A percentile compares a stretch with the other conserved stretches of the same genome.
Evolutionary conservation across 2,329 filamentous ascomycete species (phyloP).

Genomic region (Penicillium polonicum): DNA sequence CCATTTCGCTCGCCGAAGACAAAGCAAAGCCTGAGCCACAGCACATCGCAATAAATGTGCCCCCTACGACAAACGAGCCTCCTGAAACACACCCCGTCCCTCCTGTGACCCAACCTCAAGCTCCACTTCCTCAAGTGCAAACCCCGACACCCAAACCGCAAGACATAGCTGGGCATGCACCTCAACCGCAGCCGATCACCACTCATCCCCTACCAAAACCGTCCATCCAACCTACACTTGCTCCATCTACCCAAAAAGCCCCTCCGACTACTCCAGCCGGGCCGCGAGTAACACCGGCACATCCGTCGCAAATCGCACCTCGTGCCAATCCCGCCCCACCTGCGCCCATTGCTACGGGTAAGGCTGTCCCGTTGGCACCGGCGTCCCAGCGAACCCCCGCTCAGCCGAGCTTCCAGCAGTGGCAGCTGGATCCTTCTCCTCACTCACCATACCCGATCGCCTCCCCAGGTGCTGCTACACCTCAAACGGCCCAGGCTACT

Average conservation of each 20-base stretch:
- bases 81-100: slow-evolving; percentile 8
- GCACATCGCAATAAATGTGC: slow-evolving; percentile 4
- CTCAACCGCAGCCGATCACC: slow-evolving; percentile 20
- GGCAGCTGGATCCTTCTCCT: slow-evolving; percentile 35
- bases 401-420: slow-evolving; percentile 40
- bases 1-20: slow-evolving; percentile 1
- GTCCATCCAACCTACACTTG: slow-evolving; percentile 21
- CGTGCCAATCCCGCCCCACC: slow-evolving; percentile 16
- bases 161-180: slow-evolving; percentile 12
- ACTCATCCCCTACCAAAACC: slow-evolving; percentile 22
- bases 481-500: slow-evolving; percentile 17
- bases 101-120: slow-evolving; percentile 5
- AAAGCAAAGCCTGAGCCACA: slow-evolving; percentile 4
- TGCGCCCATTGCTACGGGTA: slow-evolving; percentile 15
- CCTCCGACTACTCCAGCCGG: slow-evolving; percentile 21
- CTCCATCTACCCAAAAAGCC: slow-evolving; percentile 19
- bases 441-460: slow-evolving; percentile 31
- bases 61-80: slow-evolving; percentile 3
- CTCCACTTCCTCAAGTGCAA: slow-evolving; percentile 10
- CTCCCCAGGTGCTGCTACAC: slow-evolving; percentile 21
- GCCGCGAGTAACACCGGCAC: slow-evolving; percentile 19
- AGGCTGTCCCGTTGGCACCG: slow-evolving; percentile 18
- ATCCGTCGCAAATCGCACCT: slow-evolving; percentile 29
- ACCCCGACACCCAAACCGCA: slow-evolving; percentile 11
- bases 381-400: slow-evolving; percentile 23